Percentiles rank a stretch among this genome's conserved stretches.
Conservation (phyloP, 2,329 filamentous ascomycete species). For the Sordariomycetes sp. region DNA sequence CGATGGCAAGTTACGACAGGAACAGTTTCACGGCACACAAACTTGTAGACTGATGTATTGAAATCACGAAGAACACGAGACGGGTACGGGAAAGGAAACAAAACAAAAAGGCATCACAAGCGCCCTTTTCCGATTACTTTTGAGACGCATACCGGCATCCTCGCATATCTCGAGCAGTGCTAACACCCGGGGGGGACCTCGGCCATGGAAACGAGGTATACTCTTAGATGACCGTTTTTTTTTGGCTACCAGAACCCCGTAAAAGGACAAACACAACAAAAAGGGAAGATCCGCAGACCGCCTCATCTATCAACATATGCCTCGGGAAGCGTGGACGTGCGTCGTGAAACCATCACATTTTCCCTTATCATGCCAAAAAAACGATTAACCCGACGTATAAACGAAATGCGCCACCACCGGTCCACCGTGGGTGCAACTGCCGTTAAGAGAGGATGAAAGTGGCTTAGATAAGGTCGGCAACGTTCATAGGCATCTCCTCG, state of each 20-base stretch:
- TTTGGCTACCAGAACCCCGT: background rate
- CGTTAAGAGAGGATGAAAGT: background rate
- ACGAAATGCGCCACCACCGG: background rate
- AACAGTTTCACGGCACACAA: background rate
- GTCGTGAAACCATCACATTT: background rate
- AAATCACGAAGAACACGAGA: background rate
- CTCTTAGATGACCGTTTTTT: slow-evolving; percentile 2
- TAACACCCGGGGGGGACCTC: background rate
- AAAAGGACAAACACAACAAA: background rate
- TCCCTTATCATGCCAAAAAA: background rate
- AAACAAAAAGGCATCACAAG: slow-evolving; percentile 2
- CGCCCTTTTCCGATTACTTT: slow-evolving; percentile 5
- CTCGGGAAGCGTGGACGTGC: background rate
- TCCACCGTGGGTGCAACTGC: background rate
- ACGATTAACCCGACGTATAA: background rate
- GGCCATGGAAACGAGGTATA: slow-evolving; percentile 2
- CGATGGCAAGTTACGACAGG: background rate
- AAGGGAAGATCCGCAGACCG: slow-evolving; percentile 1
- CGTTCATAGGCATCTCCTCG: slow-evolving; percentile 99
- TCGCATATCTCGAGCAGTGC: slow-evolving; percentile 1
- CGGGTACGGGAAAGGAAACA: background rate
- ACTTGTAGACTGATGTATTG: background rate
- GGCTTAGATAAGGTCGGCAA: slow-evolving; percentile 56
- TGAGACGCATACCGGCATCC: slow-evolving; percentile 4
- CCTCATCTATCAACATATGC: slow-evolving; percentile 6